Evolutionary conservation across 2,329 filamentous ascomycete species (phyloP).

Genomic region (Penicillium sp.): DNA sequence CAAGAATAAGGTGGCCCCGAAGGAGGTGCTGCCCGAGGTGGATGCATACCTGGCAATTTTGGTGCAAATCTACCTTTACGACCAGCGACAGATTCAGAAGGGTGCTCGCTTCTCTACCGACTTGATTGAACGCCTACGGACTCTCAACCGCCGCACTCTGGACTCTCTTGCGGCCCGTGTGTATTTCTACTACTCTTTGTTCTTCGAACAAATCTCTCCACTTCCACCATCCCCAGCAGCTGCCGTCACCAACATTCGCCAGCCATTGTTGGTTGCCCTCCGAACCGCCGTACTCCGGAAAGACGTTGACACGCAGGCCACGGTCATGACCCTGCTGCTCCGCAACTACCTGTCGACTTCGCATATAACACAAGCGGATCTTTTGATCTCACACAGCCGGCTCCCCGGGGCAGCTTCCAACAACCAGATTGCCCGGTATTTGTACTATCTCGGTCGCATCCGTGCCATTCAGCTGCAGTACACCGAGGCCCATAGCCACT

Average conservation of each 20-base stretch:
- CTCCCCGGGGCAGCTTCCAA: constrained; percentile 93
- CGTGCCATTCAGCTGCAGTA: constrained; percentile 94
- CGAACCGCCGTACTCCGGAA: constrained; percentile 95
- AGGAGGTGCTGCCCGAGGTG: constrained; percentile 80
- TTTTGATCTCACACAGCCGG: constrained; percentile 91
- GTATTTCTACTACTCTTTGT: constrained; percentile 97
- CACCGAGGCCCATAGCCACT: constrained; percentile 91
- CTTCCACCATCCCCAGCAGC: constrained; percentile 86
- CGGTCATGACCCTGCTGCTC: constrained; percentile 89
- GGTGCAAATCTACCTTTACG: constrained; percentile 81
- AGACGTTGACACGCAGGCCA: constrained; percentile 94
- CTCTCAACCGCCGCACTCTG: constrained; percentile 86
- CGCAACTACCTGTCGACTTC: constrained; percentile 95
- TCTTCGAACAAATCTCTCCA: constrained; percentile 85
- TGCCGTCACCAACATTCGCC: constrained; percentile 79
- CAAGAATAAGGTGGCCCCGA: constrained; percentile 62
- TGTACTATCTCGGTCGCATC: constrained; percentile 96
- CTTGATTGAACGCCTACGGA: constrained; percentile 79
- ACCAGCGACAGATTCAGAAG: constrained; percentile 74
- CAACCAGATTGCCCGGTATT: constrained; percentile 94
- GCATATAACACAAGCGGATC: constrained; percentile 93
- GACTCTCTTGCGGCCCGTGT: constrained; percentile 92
- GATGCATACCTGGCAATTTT: constrained; percentile 87
- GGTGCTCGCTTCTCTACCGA: constrained; percentile 81
- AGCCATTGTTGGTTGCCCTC: constrained; percentile 79